Percentiles rank a stretch among this genome's conserved stretches.
These are phyloP conservation scores for Neohortaea acidophila DNA, from an alignment of 495 filamentous ascomycete genomes.

Conservation along the genomic window DNA sequence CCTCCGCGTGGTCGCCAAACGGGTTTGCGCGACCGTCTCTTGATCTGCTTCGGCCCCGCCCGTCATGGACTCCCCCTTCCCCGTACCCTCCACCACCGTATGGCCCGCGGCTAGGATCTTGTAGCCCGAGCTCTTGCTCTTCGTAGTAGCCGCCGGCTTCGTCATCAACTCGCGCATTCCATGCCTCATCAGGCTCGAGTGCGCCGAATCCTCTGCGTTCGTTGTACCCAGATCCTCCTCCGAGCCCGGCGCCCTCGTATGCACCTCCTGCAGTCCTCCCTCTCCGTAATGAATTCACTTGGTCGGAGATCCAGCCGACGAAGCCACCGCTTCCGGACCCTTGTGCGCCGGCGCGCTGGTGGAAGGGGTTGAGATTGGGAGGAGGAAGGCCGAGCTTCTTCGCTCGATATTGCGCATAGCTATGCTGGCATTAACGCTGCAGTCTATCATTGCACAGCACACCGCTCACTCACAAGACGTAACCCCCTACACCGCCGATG, in stretches of 20 bases:
- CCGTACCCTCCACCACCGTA: slow-evolving; percentile 26
- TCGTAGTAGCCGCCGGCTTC: slow-evolving; percentile 44
- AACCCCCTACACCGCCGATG: slow-evolving; percentile 27
- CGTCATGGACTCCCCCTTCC: slow-evolving; percentile 12
- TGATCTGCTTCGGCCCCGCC: slow-evolving; percentile 15
- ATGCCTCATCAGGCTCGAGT: slow-evolving; percentile 58
- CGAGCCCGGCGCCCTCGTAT: slow-evolving; percentile 39
- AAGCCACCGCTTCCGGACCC: slow-evolving; percentile 43
- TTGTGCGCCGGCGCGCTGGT: slow-evolving; percentile 35
- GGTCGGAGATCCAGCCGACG: slow-evolving; percentile 41
- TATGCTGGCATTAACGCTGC: slow-evolving; percentile 2
- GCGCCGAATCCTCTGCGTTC: slow-evolving; percentile 25
- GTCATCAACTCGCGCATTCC: slow-evolving; percentile 51
- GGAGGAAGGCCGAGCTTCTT: slow-evolving; percentile 48
- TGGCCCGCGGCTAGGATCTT: slow-evolving; percentile 19
- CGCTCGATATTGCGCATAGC: slow-evolving; percentile 42
- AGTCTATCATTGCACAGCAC: background rate
- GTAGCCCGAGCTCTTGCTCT: slow-evolving; percentile 44
- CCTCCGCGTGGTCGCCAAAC: slow-evolving; percentile 26
- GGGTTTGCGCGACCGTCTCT: slow-evolving; percentile 24
- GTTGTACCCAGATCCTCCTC: slow-evolving; percentile 16
- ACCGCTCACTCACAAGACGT: slow-evolving; percentile 16
- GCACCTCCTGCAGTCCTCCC: slow-evolving; percentile 45
- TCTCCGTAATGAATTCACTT: slow-evolving; percentile 37
- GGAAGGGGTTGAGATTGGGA: slow-evolving; percentile 46